Percentiles rank a stretch among this genome's conserved stretches.
Evolutionary conservation across 169 alveolate genomes (phyloP).

Genomic region (Plasmodium coatneyi): DNA sequence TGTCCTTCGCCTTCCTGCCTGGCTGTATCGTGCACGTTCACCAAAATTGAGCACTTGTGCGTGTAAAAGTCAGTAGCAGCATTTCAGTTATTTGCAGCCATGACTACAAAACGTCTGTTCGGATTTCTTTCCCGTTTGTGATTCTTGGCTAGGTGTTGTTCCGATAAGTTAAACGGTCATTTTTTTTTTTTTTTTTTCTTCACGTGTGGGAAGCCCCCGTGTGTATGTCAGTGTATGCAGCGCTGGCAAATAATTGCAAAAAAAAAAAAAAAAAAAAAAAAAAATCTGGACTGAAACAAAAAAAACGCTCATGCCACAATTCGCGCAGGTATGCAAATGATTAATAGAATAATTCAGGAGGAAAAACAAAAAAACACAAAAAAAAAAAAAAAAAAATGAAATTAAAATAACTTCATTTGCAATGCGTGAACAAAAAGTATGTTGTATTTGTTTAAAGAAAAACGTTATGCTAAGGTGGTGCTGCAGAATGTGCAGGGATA

Average conservation of each 20-base stretch:
- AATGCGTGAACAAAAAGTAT: background rate
- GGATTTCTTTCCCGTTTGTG: background rate
- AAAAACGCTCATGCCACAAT: background rate
- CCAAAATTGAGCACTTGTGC: background rate
- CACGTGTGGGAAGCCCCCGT: background rate
- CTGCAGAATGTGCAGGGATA: background rate
- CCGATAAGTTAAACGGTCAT: background rate
- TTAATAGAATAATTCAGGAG: background rate
- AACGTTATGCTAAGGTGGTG: constrained; percentile 39
- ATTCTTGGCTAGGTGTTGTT: background rate
- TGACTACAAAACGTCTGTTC: background rate
- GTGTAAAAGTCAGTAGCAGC: background rate
- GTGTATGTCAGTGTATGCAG: background rate
- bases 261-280: background rate
- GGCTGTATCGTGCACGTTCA: background rate
- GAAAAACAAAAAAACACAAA: background rate
- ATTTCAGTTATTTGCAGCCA: background rate
- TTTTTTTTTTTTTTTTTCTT: background rate
- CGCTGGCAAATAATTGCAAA: background rate
- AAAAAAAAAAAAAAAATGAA: background rate
- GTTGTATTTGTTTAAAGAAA: constrained; percentile 7
- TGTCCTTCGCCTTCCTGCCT: background rate
- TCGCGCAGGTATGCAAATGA: background rate
- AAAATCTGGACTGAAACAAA: background rate
- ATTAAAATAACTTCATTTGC: background rate